Evolutionary conservation across 1,284 basidiomycete species (phyloP), one percentile per base, ranked within the genome.

Genomic region (Puccinia polysora): DNA sequence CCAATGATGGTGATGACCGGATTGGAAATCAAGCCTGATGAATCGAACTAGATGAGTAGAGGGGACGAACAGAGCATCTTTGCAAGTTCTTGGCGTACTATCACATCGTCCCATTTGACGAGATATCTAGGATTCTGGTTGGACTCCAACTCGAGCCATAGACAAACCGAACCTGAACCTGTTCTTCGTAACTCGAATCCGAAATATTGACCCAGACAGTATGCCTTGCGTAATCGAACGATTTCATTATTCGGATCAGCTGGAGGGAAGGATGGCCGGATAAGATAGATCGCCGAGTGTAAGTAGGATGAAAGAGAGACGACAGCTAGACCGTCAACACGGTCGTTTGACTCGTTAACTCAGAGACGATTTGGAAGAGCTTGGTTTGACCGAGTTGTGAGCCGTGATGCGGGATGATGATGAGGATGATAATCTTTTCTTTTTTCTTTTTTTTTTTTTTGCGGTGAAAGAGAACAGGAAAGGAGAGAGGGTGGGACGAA

Each of bases 161-260:
- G 32, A 30, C 15, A 28, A 10, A 60, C 32, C 14, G 58, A 60
- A 12, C 58, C 58, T 5, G 5, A n/a, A n/a, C 30, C 12, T 60
- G 8, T 45, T 12, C 25, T 43, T 40, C 36, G 10, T 2, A 60
- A 15, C 20, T 60, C 38, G 36, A 60, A 60, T 28, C 20, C 58
- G 25, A 60, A 0, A 3, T 3, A 4, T 4, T 45, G 25, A 12
- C 25, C 23, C 5, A 60, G 58, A 20, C 18, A 4, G 14, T n/a
- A 14, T 30, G 43, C 8, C 32, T 30, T 45, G 18, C 58, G 58
- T 8, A 60, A 28, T 4, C n/a, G 23, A 2, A 43, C 58, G 4
- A 60, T 20, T 14, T 60, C 58, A 40, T 60, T 60, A 5, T 38
- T 45, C 36, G 58, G 58, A 60, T 60, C 58, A 12, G 58, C 58